phyloP scores from a whole-genome alignment of 306 rosid genomes.

The Chamaecrista fasciculata region DNA sequence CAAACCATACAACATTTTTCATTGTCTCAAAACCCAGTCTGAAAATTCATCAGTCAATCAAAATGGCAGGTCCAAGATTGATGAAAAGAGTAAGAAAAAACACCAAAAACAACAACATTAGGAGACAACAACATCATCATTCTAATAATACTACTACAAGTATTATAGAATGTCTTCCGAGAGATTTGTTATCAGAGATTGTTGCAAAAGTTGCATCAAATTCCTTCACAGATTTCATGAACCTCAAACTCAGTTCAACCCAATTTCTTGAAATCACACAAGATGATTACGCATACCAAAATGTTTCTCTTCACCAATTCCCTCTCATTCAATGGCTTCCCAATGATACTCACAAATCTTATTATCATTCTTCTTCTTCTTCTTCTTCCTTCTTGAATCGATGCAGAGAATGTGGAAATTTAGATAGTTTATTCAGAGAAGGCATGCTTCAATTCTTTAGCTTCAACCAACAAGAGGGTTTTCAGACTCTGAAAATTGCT shows the following conservation, averaged over 20 bases:
- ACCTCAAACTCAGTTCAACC: constrained; percentile 13
- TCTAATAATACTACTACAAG: not conserved
- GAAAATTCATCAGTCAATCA: not conserved
- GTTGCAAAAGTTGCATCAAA: constrained; percentile 17
- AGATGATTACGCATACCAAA: not conserved
- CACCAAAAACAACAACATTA: not conserved
- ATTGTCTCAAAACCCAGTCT: no score
- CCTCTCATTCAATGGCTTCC: not conserved
- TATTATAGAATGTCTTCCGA: constrained; percentile 7
- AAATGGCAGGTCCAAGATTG: not conserved
- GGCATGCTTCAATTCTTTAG: constrained; percentile 22
- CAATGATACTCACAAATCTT: not conserved
- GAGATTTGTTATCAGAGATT: constrained; percentile 25
- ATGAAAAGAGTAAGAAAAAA: not conserved
- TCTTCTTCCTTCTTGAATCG: constrained; percentile 8
- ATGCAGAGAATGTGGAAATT: constrained; percentile 18
- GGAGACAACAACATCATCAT: no score
- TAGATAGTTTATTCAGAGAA: constrained; percentile 21
- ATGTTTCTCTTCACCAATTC: constrained; percentile 6
- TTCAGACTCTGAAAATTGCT: not conserved
- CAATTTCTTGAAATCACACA: constrained; percentile 10
- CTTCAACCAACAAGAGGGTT: not conserved
- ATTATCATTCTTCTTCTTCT: no score
- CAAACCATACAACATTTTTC: no score
- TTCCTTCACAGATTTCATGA: constrained; percentile 22